Evolutionary conservation across 2,329 filamentous ascomycete genomes (phyloP), one percentile per base, ranked within the genome.

Genomic region (Aspergillus ochraceus): DNA sequence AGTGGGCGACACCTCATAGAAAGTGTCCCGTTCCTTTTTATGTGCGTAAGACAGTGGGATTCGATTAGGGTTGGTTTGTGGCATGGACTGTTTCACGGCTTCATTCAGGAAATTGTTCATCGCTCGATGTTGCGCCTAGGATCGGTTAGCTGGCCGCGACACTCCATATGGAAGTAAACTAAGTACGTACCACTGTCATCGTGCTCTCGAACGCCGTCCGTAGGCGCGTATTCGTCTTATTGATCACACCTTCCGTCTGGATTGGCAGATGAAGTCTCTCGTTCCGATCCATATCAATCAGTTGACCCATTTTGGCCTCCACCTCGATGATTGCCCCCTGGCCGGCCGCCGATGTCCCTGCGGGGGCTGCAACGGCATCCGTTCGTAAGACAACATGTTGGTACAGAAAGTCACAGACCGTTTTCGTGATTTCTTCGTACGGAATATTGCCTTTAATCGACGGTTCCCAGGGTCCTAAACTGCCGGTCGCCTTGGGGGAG

Each of bases 101-200:
- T 88, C 78, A 73, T 99, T 99, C 49, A 99, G 82, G 66, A 90
- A 97, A 2, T 89, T 84, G 72, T 99, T 99, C 78, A 94, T 87
- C 20, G 80, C 80, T 69, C 89, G 88, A 77, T 98, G 94, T 79
- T 97, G 92, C 45, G 78, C 77, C 90, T 94, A 61, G 52, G 90
- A 94, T 61, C 50, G 6, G 14, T 42, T 26, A 22, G 30, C 42
- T 17, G 52, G 67, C 59, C 66, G 67, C 47, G 17, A 55, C 45
- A 46, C n/a, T 55, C 32, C 42, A 55, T 8, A 59, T 63, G 49
- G 50, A 51, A 57, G 42, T 53, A 49, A 51, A 14, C 19, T 10
- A 12, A 50, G 12, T 32, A 77, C 85, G 75, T 80, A 95, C 91
- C 80, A 92, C 87, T 4, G 90, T 93, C 94, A 98, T 97, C 62